These are phyloP conservation scores for Fusarium sp. DNA, from an alignment of 2,329 filamentous ascomycete species.

Conservation along the genomic window DNA sequence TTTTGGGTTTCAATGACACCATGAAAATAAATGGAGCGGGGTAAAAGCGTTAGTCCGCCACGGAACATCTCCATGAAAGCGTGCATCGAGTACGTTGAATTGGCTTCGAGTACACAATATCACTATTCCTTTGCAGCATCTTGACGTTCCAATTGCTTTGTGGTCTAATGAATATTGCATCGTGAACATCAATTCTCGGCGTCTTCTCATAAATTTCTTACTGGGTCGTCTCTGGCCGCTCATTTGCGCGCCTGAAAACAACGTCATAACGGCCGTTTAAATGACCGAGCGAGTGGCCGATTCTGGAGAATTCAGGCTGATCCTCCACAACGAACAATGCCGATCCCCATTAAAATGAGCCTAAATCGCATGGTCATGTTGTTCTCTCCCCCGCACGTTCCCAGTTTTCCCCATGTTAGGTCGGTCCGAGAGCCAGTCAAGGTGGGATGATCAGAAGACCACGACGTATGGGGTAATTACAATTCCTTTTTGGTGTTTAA, in stretches of 20 bases:
- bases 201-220: background rate
- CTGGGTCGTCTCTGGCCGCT: background rate
- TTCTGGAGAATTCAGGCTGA: conserved; percentile 5
- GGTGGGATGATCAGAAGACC: conserved; percentile 7
- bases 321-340: conserved; percentile 22
- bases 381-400: conserved; percentile 2
- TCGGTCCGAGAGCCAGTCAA: conserved; percentile 16
- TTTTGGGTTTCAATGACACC: background rate
- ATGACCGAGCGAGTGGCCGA: background rate
- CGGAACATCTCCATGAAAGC: no score
- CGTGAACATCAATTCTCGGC: background rate
- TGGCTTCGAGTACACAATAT: no score
- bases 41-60: no score
- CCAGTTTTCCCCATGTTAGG: conserved; percentile 24
- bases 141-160: no score
- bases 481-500: background rate
- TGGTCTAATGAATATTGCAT: no score
- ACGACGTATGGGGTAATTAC: background rate
- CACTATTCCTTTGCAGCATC: no score
- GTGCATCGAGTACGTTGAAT: no score
- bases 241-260: conserved; percentile 16
- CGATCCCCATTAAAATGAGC: conserved; percentile 18
- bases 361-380: conserved; percentile 4
- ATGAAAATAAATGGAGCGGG: no score
- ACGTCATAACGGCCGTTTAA: conserved; percentile 10